phyloP scores from a whole-genome alignment of 2,329 filamentous ascomycete species.

The Sarocladium strictum region DNA sequence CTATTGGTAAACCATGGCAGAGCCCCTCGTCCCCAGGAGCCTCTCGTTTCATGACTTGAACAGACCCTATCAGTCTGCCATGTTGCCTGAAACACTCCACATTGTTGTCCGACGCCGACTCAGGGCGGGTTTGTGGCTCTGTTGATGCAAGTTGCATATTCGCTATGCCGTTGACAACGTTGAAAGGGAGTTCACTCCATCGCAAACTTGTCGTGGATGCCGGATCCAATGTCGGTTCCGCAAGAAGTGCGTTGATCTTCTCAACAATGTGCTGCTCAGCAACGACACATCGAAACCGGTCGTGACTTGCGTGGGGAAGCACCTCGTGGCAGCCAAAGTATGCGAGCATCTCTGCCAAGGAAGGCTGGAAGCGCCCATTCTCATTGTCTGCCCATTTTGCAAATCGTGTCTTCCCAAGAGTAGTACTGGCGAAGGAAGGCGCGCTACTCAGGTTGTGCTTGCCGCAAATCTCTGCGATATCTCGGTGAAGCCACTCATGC shows the following conservation, averaged over 20 bases:
- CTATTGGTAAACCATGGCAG: background rate
- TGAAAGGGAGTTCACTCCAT: background rate
- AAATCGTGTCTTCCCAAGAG: background rate
- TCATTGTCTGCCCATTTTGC: background rate
- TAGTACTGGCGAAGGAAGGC: background rate
- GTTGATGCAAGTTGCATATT: background rate
- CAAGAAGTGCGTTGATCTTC: background rate
- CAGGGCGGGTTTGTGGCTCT: background rate
- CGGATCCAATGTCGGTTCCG: background rate
- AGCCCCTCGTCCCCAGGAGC: background rate
- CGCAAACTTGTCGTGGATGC: background rate
- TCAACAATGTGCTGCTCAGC: background rate
- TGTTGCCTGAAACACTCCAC: background rate
- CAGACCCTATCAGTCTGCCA: background rate
- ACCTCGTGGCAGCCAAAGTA: background rate
- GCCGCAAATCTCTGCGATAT: background rate
- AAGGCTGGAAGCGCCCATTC: background rate
- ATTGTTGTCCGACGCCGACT: background rate
- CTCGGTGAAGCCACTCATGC: background rate
- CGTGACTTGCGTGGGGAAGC: background rate
- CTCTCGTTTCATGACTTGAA: background rate
- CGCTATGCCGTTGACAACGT: background rate
- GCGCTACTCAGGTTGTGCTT: background rate
- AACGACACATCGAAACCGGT: background rate
- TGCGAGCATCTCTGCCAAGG: background rate